Base-by-base conservation (phyloP, 106 monocot species). In the Platanthera guangdongensis region DNA sequence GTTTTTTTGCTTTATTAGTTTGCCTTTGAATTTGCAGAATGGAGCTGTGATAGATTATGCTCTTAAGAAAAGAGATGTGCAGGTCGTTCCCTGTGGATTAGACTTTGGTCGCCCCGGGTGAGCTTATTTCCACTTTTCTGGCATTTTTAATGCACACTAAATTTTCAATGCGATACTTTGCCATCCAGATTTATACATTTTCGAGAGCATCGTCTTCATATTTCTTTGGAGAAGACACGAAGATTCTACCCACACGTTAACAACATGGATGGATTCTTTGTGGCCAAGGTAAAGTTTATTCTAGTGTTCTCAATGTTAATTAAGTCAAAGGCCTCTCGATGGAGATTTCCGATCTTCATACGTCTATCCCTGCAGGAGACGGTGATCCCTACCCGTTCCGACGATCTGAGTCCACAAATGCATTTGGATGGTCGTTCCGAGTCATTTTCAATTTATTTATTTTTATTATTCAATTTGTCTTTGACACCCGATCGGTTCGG, bases 211-310 rank as follows among this genome's bases (percentile, higher is more conserved):
- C 82, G 97, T 25, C 94, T 99, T 82, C 97, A 99, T 84, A 84
- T 94, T 12, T 94, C 97, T 69, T 71, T 99, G 73, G 91, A 91
- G 28, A 91, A 99, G 80, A 90, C 97, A 71, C 94, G 94, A 70
- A 84, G 97, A 2, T 99, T 94, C 84, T 99, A 99, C 86, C 97
- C 97, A 46, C 97, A 99, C 85, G 97, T 94, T n/a, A 94, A 99
- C 74, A 99, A 99, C 78, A 99, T 99, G 97, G 97, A 99, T 81
- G 97, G 94, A 39, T 99, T 94, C 81, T 97, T 97, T 82, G 93
- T 97, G 12, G 96, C 96, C 1, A 97, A 97, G 96, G 96, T 97
- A 78, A 80, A 12, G 14, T 51, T 57, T 6, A 64, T 53, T 50
- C 46, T 13, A 52, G 16, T 78, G 5, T 39, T 3, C n/a, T 12